phyloP scores from a whole-genome alignment of 352 stramenopile genomes.

The Saprolegnia parasitica region DNA sequence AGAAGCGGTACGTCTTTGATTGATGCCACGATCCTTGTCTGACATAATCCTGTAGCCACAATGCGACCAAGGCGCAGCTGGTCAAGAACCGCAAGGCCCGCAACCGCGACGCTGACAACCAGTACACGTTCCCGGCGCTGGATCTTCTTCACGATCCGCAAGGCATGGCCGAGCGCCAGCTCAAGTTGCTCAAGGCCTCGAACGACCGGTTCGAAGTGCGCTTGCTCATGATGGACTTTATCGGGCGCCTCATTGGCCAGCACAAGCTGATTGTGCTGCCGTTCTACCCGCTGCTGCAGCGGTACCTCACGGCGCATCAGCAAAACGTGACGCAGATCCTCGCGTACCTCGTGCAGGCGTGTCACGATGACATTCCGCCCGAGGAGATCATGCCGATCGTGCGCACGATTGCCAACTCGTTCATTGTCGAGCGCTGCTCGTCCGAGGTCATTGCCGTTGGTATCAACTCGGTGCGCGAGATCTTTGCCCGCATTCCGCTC shows the following conservation, averaged over 20 bases:
- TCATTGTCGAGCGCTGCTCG: conserved; percentile 95
- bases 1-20: conserved; percentile 50
- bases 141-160: conserved; percentile 97
- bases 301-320: conserved; percentile 86
- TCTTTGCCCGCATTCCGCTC: conserved; percentile 92
- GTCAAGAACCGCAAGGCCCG: conserved; percentile 87
- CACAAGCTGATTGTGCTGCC: conserved; percentile 96
- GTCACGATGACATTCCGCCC: conserved; percentile 95
- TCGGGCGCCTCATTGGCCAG: conserved; percentile 94
- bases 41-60: conserved; percentile 22
- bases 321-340: conserved; percentile 92
- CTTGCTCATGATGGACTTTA: conserved; percentile 99
- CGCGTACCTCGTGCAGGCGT: conserved; percentile 96
- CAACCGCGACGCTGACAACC: conserved; percentile 67
- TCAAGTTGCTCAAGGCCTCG: conserved; percentile 88
- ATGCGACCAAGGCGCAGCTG: conserved; percentile 82
- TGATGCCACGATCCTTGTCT: neutral
- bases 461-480: conserved; percentile 95
- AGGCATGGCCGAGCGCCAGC: conserved; percentile 89
- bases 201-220: conserved; percentile 91
- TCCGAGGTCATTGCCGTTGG: conserved; percentile 97
- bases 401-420: conserved; percentile 97
- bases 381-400: conserved; percentile 95
- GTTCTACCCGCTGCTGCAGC: conserved; percentile 96
- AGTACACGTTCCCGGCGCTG: conserved; percentile 93